Base-by-base conservation (phyloP, 2,329 filamentous ascomycete genomes). In the Cytospora chrysosperma region DNA sequence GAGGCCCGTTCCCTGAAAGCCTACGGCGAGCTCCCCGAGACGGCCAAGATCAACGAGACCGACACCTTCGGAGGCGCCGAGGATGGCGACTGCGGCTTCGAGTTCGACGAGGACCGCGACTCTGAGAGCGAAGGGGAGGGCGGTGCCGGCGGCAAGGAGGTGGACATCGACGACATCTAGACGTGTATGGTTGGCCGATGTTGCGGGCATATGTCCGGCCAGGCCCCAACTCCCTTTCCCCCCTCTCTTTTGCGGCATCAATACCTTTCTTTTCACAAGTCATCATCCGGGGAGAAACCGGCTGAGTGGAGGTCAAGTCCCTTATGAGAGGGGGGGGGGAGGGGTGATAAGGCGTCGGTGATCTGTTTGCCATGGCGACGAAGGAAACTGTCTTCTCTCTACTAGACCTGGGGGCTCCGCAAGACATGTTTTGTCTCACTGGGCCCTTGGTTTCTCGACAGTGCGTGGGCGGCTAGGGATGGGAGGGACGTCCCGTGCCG, bases 41-140 rank as follows among this genome's bases (percentile, higher is more conserved):
- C 88, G 74, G 95, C 95, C 77, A 98, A 98, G 90, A 99, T 99
- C 87, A 99, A 99, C 87, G 95, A 99, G 87, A 97, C 93, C 69
- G 95, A 98, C 79, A 96, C 92, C 55, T 96, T 90, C 74, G 87
- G 92, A 74, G 91, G 93, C 78, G 91, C 93, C 77, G 93, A 93
- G 78, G 90, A 96, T 77, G 94, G 95, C 78, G 92, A 97, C 74
- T 92, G 91, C 81, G 95, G 95, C 81, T 97, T 99, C 84, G 95
- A 98, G 82, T 98, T 98, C 83, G 95, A 96, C 81, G 93, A 98
- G 78, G 94, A 97, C 78, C 84, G 89, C 69, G 89, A 91, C 73
- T 85, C 82, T 57, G 83, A 81, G 53, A 79, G 85, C 47, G 77
- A 76, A 28, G 85, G 85, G 34, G 83, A 80, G 59, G 81, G 75